Conservation (phyloP, 2,329 filamentous ascomycete species). For the Lithohypha guttulata region DNA sequence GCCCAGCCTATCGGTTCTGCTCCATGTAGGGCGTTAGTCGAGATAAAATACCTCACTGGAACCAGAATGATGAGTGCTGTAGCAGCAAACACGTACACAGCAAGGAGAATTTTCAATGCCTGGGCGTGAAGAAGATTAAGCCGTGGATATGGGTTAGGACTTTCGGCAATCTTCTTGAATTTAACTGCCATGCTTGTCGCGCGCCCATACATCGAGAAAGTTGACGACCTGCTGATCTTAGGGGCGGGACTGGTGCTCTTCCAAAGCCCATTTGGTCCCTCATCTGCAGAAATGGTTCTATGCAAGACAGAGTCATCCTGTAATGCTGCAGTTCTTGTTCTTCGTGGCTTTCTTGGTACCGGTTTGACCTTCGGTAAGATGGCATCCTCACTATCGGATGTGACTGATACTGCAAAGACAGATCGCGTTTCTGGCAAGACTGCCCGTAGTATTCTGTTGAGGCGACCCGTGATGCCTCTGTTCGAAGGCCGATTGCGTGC, state of each 20-base stretch:
- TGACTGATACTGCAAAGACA: background rate
- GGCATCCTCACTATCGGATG: slow-evolving; percentile 7
- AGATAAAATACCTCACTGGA: slow-evolving; percentile 61
- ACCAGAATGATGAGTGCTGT: slow-evolving; percentile 57
- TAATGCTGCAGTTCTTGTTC: background rate
- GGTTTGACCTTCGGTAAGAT: background rate
- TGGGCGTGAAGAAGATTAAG: slow-evolving; percentile 70
- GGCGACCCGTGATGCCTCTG: background rate
- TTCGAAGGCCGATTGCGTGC: slow-evolving; percentile 26
- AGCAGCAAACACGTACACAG: slow-evolving; percentile 61
- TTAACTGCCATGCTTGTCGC: slow-evolving; percentile 4
- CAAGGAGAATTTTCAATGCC: slow-evolving; percentile 72
- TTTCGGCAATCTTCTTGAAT: slow-evolving; percentile 2
- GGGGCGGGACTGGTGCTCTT: background rate
- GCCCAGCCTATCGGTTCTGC: slow-evolving; percentile 88
- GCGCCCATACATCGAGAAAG: slow-evolving; percentile 4
- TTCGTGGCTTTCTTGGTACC: background rate
- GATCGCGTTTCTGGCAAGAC: slow-evolving; percentile 5
- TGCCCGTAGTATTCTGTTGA: slow-evolving; percentile 4
- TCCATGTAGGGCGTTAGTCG: slow-evolving; percentile 53
- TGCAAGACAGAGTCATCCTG: background rate
- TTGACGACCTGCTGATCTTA: background rate
- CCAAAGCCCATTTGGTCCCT: background rate
- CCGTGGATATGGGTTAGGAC: slow-evolving; percentile 48
- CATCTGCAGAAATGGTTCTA: background rate